Percentiles rank a stretch among this genome's conserved stretches.
phyloP scores from a whole-genome alignment of 257 asterid genomes.

The Capsicum rhomboideum region DNA sequence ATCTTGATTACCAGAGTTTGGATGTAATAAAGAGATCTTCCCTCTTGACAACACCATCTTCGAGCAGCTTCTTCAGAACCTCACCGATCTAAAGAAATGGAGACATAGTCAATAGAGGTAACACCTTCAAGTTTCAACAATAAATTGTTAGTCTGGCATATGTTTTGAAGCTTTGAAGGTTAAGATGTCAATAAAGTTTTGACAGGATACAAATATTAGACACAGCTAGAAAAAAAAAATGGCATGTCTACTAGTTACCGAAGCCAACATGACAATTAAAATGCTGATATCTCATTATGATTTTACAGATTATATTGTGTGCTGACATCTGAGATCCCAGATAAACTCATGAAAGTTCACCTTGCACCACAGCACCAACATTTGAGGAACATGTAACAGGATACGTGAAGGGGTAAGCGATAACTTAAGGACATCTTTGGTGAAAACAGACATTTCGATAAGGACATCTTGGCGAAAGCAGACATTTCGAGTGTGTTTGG shows the following conservation, averaged over 20 bases:
- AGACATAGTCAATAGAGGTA: neutral
- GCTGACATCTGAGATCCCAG: neutral
- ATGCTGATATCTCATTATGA: neutral
- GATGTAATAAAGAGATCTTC: conserved; percentile 80
- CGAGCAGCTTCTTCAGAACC: conserved; percentile 57
- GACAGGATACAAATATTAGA: neutral
- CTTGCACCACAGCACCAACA: neutral
- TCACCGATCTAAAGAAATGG: conserved; percentile 47
- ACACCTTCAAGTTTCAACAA: neutral
- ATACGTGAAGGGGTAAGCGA: neutral
- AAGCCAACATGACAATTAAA: neutral
- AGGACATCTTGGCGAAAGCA: too few species aligned
- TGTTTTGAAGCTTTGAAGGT: neutral
- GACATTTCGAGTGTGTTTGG: too few species aligned
- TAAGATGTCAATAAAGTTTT: neutral
- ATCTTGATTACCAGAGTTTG: conserved; percentile 56
- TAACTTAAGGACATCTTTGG: neutral
- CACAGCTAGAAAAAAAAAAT: neutral
- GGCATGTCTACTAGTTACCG: neutral
- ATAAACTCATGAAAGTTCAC: neutral
- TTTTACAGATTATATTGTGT: neutral
- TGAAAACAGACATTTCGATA: neutral
- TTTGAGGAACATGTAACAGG: neutral
- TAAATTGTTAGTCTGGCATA: neutral
- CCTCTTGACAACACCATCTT: conserved; percentile 68